Percentiles rank a stretch among this genome's conserved stretches.
Conservation (phyloP, 1,284 basidiomycete species). For the Vanrija sp. region DNA sequence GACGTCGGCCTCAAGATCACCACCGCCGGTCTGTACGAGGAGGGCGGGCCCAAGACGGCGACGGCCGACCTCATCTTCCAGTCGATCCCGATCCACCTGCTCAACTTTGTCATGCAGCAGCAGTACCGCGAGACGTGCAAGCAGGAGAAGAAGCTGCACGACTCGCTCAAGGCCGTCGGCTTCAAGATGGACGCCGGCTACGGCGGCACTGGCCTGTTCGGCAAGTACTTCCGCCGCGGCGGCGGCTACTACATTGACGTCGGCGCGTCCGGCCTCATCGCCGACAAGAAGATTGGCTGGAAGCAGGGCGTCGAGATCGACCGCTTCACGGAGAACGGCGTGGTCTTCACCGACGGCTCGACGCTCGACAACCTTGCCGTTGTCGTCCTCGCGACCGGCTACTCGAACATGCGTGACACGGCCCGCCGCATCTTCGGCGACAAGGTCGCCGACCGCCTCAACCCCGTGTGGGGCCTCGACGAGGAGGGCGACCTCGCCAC, state of each 20-base stretch:
- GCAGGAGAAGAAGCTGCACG: no score
- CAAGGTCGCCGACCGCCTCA: slow-evolving; percentile 17
- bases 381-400: slow-evolving; percentile 19
- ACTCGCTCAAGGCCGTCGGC: slow-evolving; percentile 11
- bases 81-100: slow-evolving; percentile 30
- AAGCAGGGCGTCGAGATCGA: slow-evolving; percentile 18
- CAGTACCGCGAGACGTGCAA: no score
- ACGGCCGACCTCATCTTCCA: slow-evolving; percentile 51
- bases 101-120: slow-evolving; percentile 46
- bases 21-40: slow-evolving; percentile 54
- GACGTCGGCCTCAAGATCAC: slow-evolving; percentile 50
- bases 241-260: slow-evolving; percentile 20
- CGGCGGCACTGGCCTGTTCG: slow-evolving; percentile 16
- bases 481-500: slow-evolving; percentile 19
- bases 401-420: slow-evolving; percentile 17
- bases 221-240: slow-evolving; percentile 20
- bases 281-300: slow-evolving; percentile 25
- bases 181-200: slow-evolving; percentile 26
- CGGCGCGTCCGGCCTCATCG: slow-evolving; percentile 19
- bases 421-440: slow-evolving; percentile 13
- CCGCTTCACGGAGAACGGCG: slow-evolving; percentile 15
- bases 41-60: slow-evolving; percentile 55
- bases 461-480: slow-evolving; percentile 16
- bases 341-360: slow-evolving; percentile 10
- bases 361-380: slow-evolving; percentile 11